These are phyloP conservation scores for Wickerhamiella occidentalis DNA, from an alignment of 805 yeast genomes.

Conservation along the genomic window DNA sequence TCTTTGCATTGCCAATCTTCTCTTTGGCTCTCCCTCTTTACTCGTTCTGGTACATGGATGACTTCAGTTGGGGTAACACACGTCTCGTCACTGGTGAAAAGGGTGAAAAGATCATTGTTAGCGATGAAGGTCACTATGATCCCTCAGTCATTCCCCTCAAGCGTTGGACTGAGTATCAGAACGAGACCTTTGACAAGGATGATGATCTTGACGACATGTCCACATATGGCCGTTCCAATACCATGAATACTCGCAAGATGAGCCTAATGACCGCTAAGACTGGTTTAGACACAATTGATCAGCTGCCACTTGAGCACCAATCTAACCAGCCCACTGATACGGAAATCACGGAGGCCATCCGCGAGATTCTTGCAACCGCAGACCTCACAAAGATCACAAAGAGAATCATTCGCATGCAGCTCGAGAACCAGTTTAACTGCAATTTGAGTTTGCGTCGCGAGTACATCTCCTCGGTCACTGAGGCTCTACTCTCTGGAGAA, in stretches of 20 bases:
- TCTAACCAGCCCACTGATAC: slow-evolving; percentile 28
- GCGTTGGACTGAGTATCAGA: slow-evolving; percentile 48
- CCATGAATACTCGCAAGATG: slow-evolving; percentile 17
- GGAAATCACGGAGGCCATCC: slow-evolving; percentile 28
- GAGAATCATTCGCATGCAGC: slow-evolving; percentile 27
- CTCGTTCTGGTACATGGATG: slow-evolving; percentile 55
- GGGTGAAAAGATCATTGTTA: slow-evolving; percentile 38
- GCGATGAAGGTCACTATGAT: slow-evolving; percentile 39
- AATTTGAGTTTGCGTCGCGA: slow-evolving; percentile 27
- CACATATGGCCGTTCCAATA: neutral
- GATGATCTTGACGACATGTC: slow-evolving; percentile 14
- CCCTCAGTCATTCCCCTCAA: slow-evolving; percentile 42
- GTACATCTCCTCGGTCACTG: slow-evolving; percentile 31
- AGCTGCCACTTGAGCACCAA: slow-evolving; percentile 1
- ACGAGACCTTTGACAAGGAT: slow-evolving; percentile 33
- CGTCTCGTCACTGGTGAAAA: slow-evolving; percentile 43
- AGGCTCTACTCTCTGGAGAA: slow-evolving; percentile 32
- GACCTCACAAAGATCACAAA: slow-evolving; percentile 32
- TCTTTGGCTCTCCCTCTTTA: slow-evolving; percentile 45
- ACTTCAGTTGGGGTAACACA: slow-evolving; percentile 57
- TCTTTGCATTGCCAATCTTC: slow-evolving; percentile 48
- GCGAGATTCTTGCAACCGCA: slow-evolving; percentile 29
- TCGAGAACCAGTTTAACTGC: slow-evolving; percentile 29
- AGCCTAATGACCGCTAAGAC: slow-evolving; percentile 16
- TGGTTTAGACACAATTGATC: slow-evolving; percentile 1